Conservation (phyloP, 257 asterid genomes). For the Anisodus tanguticus region DNA sequence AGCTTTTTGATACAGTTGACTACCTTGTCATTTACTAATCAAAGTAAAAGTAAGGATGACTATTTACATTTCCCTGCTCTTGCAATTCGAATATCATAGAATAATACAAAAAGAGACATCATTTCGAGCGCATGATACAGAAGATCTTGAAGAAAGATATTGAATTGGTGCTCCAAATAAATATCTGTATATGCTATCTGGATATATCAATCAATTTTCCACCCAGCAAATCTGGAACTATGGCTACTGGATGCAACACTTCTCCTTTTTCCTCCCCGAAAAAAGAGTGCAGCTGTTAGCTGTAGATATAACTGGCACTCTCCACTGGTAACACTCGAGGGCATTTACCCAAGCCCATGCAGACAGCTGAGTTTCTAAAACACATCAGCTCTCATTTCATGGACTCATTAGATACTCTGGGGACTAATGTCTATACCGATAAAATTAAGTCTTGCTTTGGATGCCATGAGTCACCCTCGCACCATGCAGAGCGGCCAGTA, state of each 20-base stretch:
- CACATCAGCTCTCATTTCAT: background rate
- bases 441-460: background rate
- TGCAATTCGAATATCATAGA: background rate
- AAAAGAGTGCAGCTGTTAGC: background rate
- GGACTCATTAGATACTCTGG: background rate
- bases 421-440: background rate
- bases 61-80: background rate
- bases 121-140: background rate
- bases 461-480: background rate
- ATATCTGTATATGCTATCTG: background rate
- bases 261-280: background rate
- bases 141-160: background rate
- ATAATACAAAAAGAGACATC: background rate
- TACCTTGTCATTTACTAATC: background rate
- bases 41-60: background rate
- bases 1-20: background rate
- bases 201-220: background rate
- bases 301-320: background rate
- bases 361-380: constrained; percentile 20
- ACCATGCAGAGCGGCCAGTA: background rate
- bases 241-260: background rate
- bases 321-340: background rate
- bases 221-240: background rate
- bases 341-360: background rate
- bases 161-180: background rate